Base-by-base conservation (phyloP, 495 filamentous ascomycete species). In the Aspergillus carlsbadensis region DNA sequence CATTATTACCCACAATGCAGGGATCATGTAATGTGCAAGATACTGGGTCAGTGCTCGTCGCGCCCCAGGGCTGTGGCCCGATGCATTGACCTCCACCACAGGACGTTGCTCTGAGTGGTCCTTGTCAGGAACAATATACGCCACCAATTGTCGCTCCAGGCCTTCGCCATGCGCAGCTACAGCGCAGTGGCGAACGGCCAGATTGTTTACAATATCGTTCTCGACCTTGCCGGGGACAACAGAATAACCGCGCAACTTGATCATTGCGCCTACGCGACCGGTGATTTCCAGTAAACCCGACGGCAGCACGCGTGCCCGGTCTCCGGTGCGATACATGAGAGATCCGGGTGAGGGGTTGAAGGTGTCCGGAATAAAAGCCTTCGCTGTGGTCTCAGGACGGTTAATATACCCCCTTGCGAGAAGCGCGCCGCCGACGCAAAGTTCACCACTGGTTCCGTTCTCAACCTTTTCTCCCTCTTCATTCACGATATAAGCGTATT, bases 361-460 rank as follows among this genome's bases (percentile, higher is more conserved):
- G n/a, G 69, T 77, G 42, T 84, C 77, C 2, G 81, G 59, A n/a
- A 82, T 67, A 65, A 96, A 96, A 0, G 87, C 84, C 41, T 79
- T 75, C 13, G 79, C 74, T 0, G 88, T 96, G n/a, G 88, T 81
- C 43, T 95, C 88, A 0, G 84, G 84, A 7, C 89, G 80, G 61
- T 95, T 94, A 29, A 98, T 74, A 60, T 98, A 98, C 41, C 83
- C 89, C 45, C 82, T 77, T 2, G 92, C 91, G 15, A 96, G 78
- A 59, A 96, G 87, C 22, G 78, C 67, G 0, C 93, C 93, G 6
- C 90, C 93, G 17, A 98, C 72, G 20, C 84, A 89, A 15, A 98
- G 79, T 66, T 98, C 93, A 13, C 93, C 93, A 6, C 84, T 66
- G 42, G 86, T 78, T 0, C 90, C 91, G 0, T 77, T 47, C 7